These are phyloP conservation scores for Aspergillus awamori DNA, from an alignment of 2,329 filamentous ascomycete genomes.

Conservation along the genomic window DNA sequence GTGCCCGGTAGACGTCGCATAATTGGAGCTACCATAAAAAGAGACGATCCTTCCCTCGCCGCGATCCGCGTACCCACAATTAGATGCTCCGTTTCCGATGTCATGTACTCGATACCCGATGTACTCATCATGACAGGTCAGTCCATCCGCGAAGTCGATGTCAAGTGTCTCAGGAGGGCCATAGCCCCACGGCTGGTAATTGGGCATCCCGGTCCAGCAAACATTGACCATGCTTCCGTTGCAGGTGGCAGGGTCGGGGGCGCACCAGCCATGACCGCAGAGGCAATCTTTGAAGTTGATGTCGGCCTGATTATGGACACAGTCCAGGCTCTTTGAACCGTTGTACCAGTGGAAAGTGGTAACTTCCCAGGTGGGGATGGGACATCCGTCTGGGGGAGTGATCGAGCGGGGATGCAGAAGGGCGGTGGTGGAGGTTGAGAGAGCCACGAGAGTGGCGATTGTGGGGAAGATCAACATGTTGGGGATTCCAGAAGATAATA, in stretches of 20 bases:
- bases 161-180: constrained; percentile 29
- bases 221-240: constrained; percentile 28
- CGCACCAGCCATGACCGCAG: constrained; percentile 27
- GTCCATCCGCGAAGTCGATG: constrained; percentile 30
- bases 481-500: not conserved
- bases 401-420: constrained; percentile 24
- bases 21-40: constrained; percentile 31
- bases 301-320: constrained; percentile 26
- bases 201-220: constrained; percentile 35
- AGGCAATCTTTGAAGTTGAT: constrained; percentile 29
- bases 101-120: constrained; percentile 35
- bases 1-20: constrained; percentile 20
- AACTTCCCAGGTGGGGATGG: constrained; percentile 32
- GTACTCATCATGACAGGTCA: constrained; percentile 31
- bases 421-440: constrained; percentile 6
- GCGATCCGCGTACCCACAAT: constrained; percentile 34
- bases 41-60: constrained; percentile 28
- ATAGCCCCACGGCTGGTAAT: constrained; percentile 35
- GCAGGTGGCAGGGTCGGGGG: constrained; percentile 28
- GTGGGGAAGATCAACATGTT: constrained; percentile 16
- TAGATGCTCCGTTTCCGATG: constrained; percentile 30
- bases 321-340: constrained; percentile 24
- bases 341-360: constrained; percentile 25
- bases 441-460: constrained; percentile 14
- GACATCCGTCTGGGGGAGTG: constrained; percentile 29